These are phyloP conservation scores for Brettanomyces custersianus DNA, from an alignment of 805 yeast species.

Conservation along the genomic window DNA sequence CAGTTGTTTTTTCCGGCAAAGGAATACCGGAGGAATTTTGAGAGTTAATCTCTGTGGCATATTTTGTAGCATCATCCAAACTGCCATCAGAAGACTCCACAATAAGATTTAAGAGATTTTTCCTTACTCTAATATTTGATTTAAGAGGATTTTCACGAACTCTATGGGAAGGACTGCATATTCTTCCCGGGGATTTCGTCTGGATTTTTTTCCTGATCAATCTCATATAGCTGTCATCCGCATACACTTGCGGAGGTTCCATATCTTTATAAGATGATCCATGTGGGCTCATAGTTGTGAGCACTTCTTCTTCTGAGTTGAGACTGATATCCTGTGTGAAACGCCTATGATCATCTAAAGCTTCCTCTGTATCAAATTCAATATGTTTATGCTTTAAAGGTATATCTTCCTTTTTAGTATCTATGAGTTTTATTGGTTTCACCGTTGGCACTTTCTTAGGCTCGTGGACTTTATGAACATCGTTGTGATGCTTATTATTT, in stretches of 20 bases:
- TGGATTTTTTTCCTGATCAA: not conserved
- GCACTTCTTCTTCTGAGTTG: not conserved
- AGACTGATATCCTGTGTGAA: not conserved
- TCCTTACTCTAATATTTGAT: constrained; percentile 26
- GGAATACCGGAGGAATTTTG: constrained; percentile 55
- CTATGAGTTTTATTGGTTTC: too few species aligned
- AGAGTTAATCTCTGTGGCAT: constrained; percentile 61
- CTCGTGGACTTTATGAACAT: too few species aligned
- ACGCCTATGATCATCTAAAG: not conserved
- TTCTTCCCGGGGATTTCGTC: constrained; percentile 29
- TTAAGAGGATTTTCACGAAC: constrained; percentile 18
- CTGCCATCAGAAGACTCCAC: constrained; percentile 57
- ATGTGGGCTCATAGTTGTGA: not conserved
- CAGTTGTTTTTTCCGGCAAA: constrained; percentile 47
- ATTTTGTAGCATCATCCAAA: constrained; percentile 54
- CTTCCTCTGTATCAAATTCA: too few species aligned
- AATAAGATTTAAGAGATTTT: constrained; percentile 33
- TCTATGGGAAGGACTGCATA: constrained; percentile 32
- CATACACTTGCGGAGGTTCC: constrained; percentile 8
- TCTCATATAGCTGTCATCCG: constrained; percentile 2
- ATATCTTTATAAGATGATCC: constrained; percentile 9
- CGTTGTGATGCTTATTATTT: too few species aligned
- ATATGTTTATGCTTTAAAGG: too few species aligned
- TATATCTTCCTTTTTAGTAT: too few species aligned
- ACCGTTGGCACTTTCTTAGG: too few species aligned